Evolutionary conservation across 768 basidiomycete species (phyloP).

Genomic region (Gelatoporia subvermispora): DNA sequence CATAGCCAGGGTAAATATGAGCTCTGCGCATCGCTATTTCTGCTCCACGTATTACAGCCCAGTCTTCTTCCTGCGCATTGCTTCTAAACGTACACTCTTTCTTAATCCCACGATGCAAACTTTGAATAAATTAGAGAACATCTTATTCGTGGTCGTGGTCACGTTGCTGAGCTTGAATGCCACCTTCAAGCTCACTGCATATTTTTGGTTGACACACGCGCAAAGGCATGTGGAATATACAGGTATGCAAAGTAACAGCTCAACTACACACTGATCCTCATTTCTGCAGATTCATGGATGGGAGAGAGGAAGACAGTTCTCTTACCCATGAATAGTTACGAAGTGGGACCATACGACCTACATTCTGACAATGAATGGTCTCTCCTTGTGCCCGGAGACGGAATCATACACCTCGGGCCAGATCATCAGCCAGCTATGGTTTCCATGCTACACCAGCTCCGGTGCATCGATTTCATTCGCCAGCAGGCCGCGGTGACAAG

Average conservation of each 20-base stretch:
- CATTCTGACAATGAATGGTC: conserved; percentile 18
- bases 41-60: no score
- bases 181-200: not conserved
- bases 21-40: no score
- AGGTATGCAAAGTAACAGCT: no score
- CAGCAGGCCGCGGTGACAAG: conserved; percentile 10
- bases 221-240: not conserved
- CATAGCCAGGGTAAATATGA: no score
- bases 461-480: conserved; percentile 36
- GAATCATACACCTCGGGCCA: conserved; percentile 23
- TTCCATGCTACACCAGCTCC: conserved; percentile 35
- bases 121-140: not conserved
- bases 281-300: conserved; percentile 1
- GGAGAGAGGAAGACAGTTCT: conserved; percentile 7
- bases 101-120: no score
- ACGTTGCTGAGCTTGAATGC: not conserved
- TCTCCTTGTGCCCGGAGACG: conserved; percentile 19
- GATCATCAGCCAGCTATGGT: conserved; percentile 26
- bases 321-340: conserved; percentile 8
- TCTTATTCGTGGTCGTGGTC: not conserved
- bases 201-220: not conserved
- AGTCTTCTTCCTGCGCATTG: no score
- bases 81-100: no score
- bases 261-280: no score
- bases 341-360: conserved; percentile 5